Base-by-base conservation (phyloP, 177 flowering plant species). In the Tripterygium wilfordii region DNA sequence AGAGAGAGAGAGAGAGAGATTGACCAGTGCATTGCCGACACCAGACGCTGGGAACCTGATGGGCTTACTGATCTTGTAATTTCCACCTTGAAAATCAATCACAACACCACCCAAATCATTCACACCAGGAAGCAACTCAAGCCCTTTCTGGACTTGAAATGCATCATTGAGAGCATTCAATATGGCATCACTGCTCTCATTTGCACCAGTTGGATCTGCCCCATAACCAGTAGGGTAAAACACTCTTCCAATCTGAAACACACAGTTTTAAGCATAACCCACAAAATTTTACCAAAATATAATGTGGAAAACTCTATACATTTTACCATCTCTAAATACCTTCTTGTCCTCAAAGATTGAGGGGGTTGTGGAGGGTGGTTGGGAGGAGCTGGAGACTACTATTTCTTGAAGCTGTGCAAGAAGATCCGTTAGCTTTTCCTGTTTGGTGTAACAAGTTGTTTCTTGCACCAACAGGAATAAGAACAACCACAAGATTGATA, bases 81-180 rank as follows among this genome's bases (percentile, higher is more conserved):
- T 65, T 10, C 77, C 84, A 48, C 84, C 84, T 62, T 72, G 77
- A n/a, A 75, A 51, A 70, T 78, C 77, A 40, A 78, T 56, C 2
- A 64, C 52, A 1, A 58, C 69, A 8, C 84, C 84, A 20, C 84
- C 80, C 37, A 79, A 57, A 45, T 79, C 79, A 40, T 10, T 52
- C 7, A 79, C 61, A 15, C 80, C 77, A 14, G 66, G 63, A 17
- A 75, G 27, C 75, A 78, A 25, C 10, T 56, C 52, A 19, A 31
- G 29, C 30, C 66, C 71, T 24, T 18, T 54, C 19, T 51, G 51
- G 23, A 61, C 49, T 2, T 43, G 27, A 22, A 63, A 62, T 2
- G 83, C 80, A 45, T 75, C 86, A 0, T 28, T 36, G 32, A 77
- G 1, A 2, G 75, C 73, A 13, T 42, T 49, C 32, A 75, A 15